phyloP scores from a whole-genome alignment of 768 basidiomycete genomes.

The Leccinellum luteum region DNA sequence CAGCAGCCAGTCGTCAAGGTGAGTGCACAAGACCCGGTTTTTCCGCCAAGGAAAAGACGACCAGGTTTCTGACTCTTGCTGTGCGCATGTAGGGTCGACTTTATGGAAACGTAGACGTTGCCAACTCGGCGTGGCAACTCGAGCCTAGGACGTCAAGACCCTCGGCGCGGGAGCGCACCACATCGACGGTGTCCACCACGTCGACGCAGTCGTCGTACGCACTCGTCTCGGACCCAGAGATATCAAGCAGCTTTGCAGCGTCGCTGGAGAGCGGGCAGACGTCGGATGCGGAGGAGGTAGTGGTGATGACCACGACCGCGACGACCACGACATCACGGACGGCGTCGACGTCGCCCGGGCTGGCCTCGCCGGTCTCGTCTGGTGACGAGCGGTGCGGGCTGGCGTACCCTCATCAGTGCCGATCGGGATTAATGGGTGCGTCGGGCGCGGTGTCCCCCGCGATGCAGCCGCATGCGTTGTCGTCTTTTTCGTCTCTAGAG shows the following conservation, averaged over 20 bases:
- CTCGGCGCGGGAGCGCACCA: slow-evolving; percentile 67
- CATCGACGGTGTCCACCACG: slow-evolving; percentile 68
- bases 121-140: slow-evolving; percentile 75
- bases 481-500: slow-evolving; percentile 71
- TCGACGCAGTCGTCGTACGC: slow-evolving; percentile 83
- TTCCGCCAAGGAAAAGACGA: background rate
- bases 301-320: slow-evolving; percentile 5
- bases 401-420: slow-evolving; percentile 9
- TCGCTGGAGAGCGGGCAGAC: slow-evolving; percentile 72
- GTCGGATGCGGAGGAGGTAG: slow-evolving; percentile 69
- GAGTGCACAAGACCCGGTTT: slow-evolving; percentile 15
- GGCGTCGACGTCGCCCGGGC: slow-evolving; percentile 44
- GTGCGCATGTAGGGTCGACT: slow-evolving; percentile 61
- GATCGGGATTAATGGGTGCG: slow-evolving; percentile 19
- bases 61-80: background rate
- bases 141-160: slow-evolving; percentile 57
- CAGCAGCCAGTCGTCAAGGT: slow-evolving; percentile 75
- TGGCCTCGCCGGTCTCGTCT: slow-evolving; percentile 63
- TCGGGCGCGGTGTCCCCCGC: slow-evolving; percentile 62
- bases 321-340: background rate
- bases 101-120: slow-evolving; percentile 65
- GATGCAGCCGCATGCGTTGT: slow-evolving; percentile 50
- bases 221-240: slow-evolving; percentile 79
- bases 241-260: slow-evolving; percentile 81
- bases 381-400: slow-evolving; percentile 45